Conservation (phyloP, 345 rosid genomes). For the Geranium brycei region DNA sequence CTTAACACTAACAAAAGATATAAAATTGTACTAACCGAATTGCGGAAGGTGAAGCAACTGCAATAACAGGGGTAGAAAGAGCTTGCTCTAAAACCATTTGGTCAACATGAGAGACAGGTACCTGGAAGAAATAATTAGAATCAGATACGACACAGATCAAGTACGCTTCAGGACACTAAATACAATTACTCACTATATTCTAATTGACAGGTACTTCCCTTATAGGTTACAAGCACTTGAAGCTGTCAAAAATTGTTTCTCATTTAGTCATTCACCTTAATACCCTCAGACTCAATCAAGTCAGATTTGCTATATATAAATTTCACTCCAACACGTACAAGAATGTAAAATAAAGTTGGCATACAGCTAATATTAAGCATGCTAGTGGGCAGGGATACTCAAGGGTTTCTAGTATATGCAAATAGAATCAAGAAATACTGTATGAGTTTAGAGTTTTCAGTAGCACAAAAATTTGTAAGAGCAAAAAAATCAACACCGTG, state of each 20-base stretch:
- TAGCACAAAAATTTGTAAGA: neutral
- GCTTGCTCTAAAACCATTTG: conserved; percentile 45
- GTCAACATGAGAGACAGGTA: conserved; percentile 62
- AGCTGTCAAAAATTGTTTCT: neutral
- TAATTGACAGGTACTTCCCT: neutral
- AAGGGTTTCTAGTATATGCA: neutral
- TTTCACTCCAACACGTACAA: neutral
- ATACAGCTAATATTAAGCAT: neutral
- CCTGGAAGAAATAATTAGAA: conserved; percentile 27
- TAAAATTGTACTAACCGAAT: conserved; percentile 31
- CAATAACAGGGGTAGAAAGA: conserved; percentile 54
- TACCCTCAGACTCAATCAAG: neutral
- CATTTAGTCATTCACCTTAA: neutral
- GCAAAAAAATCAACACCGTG: neutral
- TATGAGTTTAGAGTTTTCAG: neutral
- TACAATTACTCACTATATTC: neutral
- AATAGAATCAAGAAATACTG: neutral
- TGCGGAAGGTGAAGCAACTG: conserved; percentile 95
- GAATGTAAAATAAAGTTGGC: neutral
- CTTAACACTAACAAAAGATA: neutral
- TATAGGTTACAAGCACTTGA: too few species aligned
- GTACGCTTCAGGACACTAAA: neutral
- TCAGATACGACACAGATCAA: neutral
- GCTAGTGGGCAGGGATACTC: neutral
- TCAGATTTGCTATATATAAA: neutral